A percentile compares a stretch with the other conserved stretches of the same genome.
phyloP scores from a whole-genome alignment of 805 yeast species.

The Saturnispora besseyi region DNA sequence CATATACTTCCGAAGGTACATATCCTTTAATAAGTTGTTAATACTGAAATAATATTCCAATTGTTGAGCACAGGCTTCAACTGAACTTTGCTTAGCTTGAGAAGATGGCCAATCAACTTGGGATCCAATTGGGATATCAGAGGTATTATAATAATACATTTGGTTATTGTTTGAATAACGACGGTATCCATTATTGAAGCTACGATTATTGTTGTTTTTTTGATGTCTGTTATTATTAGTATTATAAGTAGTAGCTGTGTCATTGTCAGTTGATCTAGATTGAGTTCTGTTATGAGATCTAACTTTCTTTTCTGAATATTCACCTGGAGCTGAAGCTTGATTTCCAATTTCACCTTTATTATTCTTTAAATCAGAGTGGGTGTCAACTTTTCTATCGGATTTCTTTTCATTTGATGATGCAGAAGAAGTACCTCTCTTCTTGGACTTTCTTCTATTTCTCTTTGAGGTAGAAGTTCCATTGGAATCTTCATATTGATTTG shows the following conservation, averaged over 20 bases:
- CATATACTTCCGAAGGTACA: slow-evolving; percentile 76
- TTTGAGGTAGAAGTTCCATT: background rate
- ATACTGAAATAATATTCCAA: slow-evolving; percentile 84
- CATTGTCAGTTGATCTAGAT: background rate
- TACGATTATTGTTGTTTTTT: background rate
- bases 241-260: background rate
- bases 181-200: background rate
- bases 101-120: slow-evolving; percentile 10
- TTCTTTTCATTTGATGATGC: no score
- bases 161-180: background rate
- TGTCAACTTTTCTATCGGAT: no score
- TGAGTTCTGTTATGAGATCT: background rate
- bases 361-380: no score
- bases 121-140: slow-evolving; percentile 4
- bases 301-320: background rate
- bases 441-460: background rate
- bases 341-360: no score
- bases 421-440: background rate
- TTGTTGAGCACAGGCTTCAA: slow-evolving; percentile 38
- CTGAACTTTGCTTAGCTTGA: slow-evolving; percentile 13
- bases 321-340: background rate
- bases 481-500: slow-evolving; percentile 23
- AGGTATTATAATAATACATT: background rate
- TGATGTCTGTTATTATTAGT: background rate
- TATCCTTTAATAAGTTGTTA: slow-evolving; percentile 81